Evolutionary conservation across 495 filamentous ascomycete species (phyloP).

Genomic region (Penicillium soppii): DNA sequence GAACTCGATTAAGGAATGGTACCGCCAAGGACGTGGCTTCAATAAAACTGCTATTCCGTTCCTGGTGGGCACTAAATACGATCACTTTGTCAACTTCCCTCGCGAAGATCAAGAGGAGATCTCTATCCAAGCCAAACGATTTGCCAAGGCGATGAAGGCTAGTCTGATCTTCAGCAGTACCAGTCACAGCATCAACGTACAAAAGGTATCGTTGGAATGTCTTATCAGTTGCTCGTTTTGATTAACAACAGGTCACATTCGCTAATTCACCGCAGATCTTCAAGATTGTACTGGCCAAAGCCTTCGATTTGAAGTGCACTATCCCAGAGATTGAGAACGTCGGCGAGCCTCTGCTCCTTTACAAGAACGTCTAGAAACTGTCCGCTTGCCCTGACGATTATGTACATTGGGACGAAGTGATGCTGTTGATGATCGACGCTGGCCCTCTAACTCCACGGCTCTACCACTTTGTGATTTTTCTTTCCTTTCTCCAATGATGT

Average conservation of each 20-base stretch:
- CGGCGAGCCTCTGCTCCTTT: constrained; percentile 92
- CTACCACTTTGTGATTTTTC: constrained; percentile 19
- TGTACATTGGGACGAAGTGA: constrained; percentile 44
- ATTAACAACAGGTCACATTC: neutral
- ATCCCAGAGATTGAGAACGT: constrained; percentile 98
- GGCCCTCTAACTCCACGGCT: constrained; percentile 21
- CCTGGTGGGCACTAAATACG: constrained; percentile 95
- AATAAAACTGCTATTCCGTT: constrained; percentile 99
- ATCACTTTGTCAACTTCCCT: constrained; percentile 98
- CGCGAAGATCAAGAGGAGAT: constrained; percentile 98
- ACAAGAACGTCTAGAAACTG: constrained; percentile 66
- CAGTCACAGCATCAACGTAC: constrained; percentile 98
- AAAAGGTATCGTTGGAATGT: constrained; percentile 66
- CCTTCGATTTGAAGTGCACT: constrained; percentile 97
- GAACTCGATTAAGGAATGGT: constrained; percentile 99
- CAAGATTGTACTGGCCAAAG: constrained; percentile 98
- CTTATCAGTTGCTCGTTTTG: neutral
- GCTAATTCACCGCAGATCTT: constrained; percentile 71
- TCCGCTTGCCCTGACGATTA: constrained; percentile 30
- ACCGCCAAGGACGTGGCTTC: constrained; percentile 94
- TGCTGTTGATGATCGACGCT: constrained; percentile 38
- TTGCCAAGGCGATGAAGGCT: constrained; percentile 97
- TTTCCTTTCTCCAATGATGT: constrained; percentile 21
- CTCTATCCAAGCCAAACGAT: constrained; percentile 92
- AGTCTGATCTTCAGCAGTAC: constrained; percentile 97